Base-by-base conservation (phyloP, 345 rosid genomes). In the Eucalyptus regnans region DNA sequence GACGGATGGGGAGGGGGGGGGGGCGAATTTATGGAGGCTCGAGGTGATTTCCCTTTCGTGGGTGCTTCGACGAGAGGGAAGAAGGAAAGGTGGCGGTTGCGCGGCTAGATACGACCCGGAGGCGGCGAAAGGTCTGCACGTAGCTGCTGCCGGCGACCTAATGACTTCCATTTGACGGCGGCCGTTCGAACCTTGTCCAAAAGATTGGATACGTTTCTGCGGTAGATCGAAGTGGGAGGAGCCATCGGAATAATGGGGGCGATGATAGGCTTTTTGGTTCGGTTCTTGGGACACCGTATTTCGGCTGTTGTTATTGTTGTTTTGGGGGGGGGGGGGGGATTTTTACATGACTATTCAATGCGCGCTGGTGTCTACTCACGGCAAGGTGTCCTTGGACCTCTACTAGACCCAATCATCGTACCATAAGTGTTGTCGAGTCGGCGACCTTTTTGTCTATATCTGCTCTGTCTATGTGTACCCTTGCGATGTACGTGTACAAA, bases 401-500 rank as follows among this genome's bases (percentile, higher is more conserved):
- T 5, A 37, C 48, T 76, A 37, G 48, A 76, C 46, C 46, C 27
- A 3, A 20, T 76, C 83, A 37, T 37, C 27, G 83, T 37, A 20
- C 48, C 14, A 37, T 10, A 37, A 37, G 83, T 9, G 27, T 41
- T 41, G 84, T 23, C 29, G 48, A 41, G 15, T 76, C 29, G 1
- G 15, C 29, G 14, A 10, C 16, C 48, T 76, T 76, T 71, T 76
- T 20, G 27, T 76, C 48, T 6, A 4, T 41, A 10, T 12, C 84
- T 22, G 6, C 9, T 20, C 9, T 41, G 8, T 41, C 16, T 6
- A 18, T 20, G 2, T 2, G 15, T 41, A 10, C 27, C 8, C 1
- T 76, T 1, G 48, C 3, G 83, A 76, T 20, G 1, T 12, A 7
- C 4, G 1, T 20, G 27, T 3, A 52, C 25, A 3, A 20, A 14